Base-by-base conservation (phyloP, 2,329 filamentous ascomycete genomes). In the Sclerotinia minor region DNA sequence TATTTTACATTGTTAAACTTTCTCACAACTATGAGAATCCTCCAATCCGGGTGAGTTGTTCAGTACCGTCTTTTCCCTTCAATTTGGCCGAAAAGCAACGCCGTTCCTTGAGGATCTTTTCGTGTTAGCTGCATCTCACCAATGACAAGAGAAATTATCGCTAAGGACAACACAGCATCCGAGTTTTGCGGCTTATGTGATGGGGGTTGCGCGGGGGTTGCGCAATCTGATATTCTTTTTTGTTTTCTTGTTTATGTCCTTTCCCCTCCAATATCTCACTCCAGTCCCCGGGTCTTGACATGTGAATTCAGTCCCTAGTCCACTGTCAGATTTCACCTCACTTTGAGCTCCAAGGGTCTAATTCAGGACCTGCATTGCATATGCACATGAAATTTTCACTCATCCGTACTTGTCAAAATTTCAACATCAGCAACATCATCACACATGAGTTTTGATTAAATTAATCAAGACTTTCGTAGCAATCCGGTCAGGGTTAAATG, bases 61-160 rank as follows among this genome's bases (percentile, higher is more conserved):
- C 44, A n/a, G 32, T 21, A 61, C 44, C 29, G 21, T 49, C 24
- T 24, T n/a, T 11, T 35, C 13, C 29, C 15, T 38, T 32, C 15
- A 49, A 61, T 61, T 61, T 50, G 45, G 21, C 58, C 58, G 58
- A 61, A 38, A 50, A 61, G 38, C 45, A 50, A 50, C 29, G 58
- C 58, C 45, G n/a, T 61, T 61, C 59, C 59, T 24, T 50, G 45
- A 50, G 32, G 45, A 50, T 61, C 29, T 61, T 44, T 44, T 24
- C 38, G 8, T 41, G 38, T 50, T n/a, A 35, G 2, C 19, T 50
- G 26, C 21, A 50, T 61, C 9, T 38, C 24, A 13, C 8, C 58
- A 61, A n/a, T n/a, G n/a, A n/a, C n/a, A n/a, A n/a, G 49, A 44
- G 44, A 49, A 24, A 6, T 7, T 7, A 38, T 49, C 13, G 21